Base-by-base conservation (phyloP, 129 eudicot genomes). In the Flaveria trinervia region DNA sequence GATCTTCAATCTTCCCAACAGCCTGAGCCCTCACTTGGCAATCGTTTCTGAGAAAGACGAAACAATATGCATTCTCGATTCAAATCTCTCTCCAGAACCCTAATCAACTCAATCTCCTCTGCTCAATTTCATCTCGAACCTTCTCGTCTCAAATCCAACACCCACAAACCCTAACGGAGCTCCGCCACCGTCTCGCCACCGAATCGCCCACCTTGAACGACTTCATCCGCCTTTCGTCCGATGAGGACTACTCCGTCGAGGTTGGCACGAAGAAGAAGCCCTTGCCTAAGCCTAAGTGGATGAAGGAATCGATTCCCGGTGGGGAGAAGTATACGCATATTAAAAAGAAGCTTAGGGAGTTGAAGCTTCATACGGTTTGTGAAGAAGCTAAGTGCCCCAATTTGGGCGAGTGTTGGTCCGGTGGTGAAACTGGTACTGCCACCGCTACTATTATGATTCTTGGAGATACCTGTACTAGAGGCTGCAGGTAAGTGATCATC, bases 321-420 rank as follows among this genome's bases (percentile, higher is more conserved):
- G 97, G 97, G 3, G 93, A 93, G 14, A 93, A 91, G 76, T 93
- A 93, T 48, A 91, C 98, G 0, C 95, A 87, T 7, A 89, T 89
- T 14, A 89, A 89, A 75, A 89, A 83, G 82, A 89, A 89, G 82
- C 61, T 89, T 57, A 78, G 92, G 83, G 97, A 92, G 36, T 74
- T 86, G 86, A 92, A 89, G 66, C 86, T 89, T 57, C 96, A 93
- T 57, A 93, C 98, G 11, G 98, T 93, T 56, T 93, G 98, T 55
- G 98, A 93, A 62, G 97, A 93, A 79, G 98, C 98, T 0, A 87
- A 85, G 80, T 93, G 96, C 73, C 98, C 98, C 2, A 93, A 91
- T 87, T 91, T 93, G 79, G 98, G 98, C 3, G 98, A 90, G 80
- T 93, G 98, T 71, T 93, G 98, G 98, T 91, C 97, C 7, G 98